Conservation (phyloP, 495 filamentous ascomycete species). For the Trypethelium eluteriae region DNA sequence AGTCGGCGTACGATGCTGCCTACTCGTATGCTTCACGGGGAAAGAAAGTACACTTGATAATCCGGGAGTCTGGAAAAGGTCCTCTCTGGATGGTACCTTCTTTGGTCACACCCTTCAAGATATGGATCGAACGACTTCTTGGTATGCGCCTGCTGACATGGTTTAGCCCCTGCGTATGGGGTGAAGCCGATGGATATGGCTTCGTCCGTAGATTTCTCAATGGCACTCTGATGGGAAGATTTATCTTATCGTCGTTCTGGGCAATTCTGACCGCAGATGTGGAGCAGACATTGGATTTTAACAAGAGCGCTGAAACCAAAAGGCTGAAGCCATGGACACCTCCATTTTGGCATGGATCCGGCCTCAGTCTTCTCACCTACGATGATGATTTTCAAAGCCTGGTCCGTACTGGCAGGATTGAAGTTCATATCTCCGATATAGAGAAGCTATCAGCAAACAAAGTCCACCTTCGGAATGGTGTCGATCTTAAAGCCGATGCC, state of each 20-base stretch:
- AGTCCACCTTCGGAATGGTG: slow-evolving; percentile 53
- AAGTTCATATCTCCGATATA: slow-evolving; percentile 58
- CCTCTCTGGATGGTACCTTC: slow-evolving; percentile 64
- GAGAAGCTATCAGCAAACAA: slow-evolving; percentile 41
- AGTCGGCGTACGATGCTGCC: slow-evolving; percentile 70
- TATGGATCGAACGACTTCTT: slow-evolving; percentile 57
- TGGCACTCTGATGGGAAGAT: slow-evolving; percentile 56
- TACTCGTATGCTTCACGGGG: slow-evolving; percentile 60
- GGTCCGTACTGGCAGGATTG: slow-evolving; percentile 44
- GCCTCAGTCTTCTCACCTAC: slow-evolving; percentile 16
- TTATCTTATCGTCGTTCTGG: slow-evolving; percentile 39
- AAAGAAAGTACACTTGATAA: slow-evolving; percentile 67
- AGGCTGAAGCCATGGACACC: slow-evolving; percentile 1
- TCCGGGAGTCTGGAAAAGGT: slow-evolving; percentile 69
- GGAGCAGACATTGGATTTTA: background rate
- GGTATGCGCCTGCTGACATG: slow-evolving; percentile 56
- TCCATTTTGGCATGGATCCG: slow-evolving; percentile 14
- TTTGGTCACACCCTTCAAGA: slow-evolving; percentile 52
- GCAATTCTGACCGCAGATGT: background rate
- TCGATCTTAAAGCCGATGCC: slow-evolving; percentile 49
- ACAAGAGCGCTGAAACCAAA: slow-evolving; percentile 6
- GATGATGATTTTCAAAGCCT: slow-evolving; percentile 14
- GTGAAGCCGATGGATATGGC: slow-evolving; percentile 44
- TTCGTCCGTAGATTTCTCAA: slow-evolving; percentile 53
- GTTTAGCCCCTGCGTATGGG: slow-evolving; percentile 60